Base-by-base conservation (phyloP, 2,329 filamentous ascomycete genomes). In the Penicillium sp. region DNA sequence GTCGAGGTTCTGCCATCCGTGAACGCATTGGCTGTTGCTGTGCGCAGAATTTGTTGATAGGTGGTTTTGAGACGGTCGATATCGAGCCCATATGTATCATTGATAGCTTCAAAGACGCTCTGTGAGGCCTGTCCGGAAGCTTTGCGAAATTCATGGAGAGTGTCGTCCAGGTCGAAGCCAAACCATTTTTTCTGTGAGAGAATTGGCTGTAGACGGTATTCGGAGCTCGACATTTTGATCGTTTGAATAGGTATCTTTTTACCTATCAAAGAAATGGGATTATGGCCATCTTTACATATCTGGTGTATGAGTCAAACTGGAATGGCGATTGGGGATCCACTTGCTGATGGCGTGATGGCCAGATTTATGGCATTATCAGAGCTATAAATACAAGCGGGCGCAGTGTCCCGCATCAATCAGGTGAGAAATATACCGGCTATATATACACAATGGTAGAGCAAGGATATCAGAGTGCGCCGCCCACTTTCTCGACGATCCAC, bases 401-500 rank as follows among this genome's bases (percentile, higher is more conserved):
- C n/a, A n/a, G n/a, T n/a, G n/a, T n/a, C n/a, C n/a, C n/a, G n/a
- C n/a, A n/a, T n/a, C n/a, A n/a, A n/a, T n/a, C n/a, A n/a, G n/a
- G n/a, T n/a, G n/a, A n/a, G n/a, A n/a, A 30, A 23, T 20, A 7
- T 20, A 31, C 34, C 23, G 10, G 15, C 23, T 30, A 32, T 31
- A 27, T 30, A 32, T 50, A 37, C 29, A 45, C 29, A 27, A 34
- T n/a, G 10, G 5, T 27, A 6, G 4, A 27, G 11, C 6, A 7
- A 13, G 25, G 14, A 33, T 11, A 38, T 62, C 71, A 96, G 60
- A 97, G 71, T n/a, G 89, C 89, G 10, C 91, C 91, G 1, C 91
- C 91, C 6, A 95, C 78, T 21, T 87, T 72, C 54, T 81, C 79
- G 4, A 96, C 90, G 67, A 95, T 85, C 88, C 87, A 94, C 89